Evolutionary conservation across 371 early-diverging fungal species (phyloP).

Genomic region (Mortierella sp.): DNA sequence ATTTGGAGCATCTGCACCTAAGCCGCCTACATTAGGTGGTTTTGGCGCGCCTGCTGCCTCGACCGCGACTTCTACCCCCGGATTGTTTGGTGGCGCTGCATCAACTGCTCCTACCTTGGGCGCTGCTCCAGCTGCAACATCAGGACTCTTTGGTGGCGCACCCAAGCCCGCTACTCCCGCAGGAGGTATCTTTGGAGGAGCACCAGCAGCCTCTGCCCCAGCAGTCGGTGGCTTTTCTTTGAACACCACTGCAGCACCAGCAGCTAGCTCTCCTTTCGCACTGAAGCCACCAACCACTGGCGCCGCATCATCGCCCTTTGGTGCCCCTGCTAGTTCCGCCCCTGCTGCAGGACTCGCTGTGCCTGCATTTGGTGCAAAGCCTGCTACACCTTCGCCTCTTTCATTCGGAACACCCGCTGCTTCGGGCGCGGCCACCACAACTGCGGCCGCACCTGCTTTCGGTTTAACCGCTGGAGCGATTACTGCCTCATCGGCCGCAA

Average conservation of each 20-base stretch:
- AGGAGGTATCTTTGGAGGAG: conserved; percentile 22
- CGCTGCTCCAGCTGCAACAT: conserved; percentile 16
- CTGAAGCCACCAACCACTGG: conserved; percentile 25
- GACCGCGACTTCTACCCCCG: conserved; percentile 15
- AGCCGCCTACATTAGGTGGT: conserved; percentile 20
- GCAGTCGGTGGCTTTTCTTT: conserved; percentile 32
- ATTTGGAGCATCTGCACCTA: conserved; percentile 20
- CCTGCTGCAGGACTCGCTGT: conserved; percentile 19
- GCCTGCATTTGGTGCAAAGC: conserved; percentile 35
- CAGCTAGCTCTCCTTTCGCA: conserved; percentile 32
- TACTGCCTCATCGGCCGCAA: conserved; percentile 40
- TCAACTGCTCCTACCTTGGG: background rate
- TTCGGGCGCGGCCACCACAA: conserved; percentile 41
- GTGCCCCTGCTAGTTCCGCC: conserved; percentile 21
- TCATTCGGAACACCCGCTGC: conserved; percentile 41
- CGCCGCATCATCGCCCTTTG: conserved; percentile 33
- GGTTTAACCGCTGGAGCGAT: conserved; percentile 12
- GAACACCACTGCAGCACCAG: conserved; percentile 37
- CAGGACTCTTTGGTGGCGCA: conserved; percentile 30
- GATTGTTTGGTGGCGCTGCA: conserved; percentile 19
- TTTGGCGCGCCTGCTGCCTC: conserved; percentile 31
- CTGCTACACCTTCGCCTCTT: conserved; percentile 24
- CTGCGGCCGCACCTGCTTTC: conserved; percentile 24
- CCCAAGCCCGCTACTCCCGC: conserved; percentile 38
- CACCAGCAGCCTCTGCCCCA: conserved; percentile 29